Conservation (phyloP, 1,139 yeast species). For the Kodamaea anthophila region DNA sequence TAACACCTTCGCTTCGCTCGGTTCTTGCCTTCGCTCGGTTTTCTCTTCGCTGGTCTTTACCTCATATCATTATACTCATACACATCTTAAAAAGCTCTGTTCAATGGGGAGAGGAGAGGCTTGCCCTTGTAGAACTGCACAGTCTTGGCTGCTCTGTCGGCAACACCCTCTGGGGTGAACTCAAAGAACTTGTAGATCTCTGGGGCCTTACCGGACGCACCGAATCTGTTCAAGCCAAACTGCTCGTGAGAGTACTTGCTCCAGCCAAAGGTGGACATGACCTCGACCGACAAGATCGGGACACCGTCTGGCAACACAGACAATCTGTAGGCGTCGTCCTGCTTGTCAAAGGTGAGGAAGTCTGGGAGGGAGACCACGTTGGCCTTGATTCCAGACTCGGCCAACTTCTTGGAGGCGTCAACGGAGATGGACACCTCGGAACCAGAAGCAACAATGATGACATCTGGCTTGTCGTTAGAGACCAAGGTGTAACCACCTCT, state of each 20-base stretch:
- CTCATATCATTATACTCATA: constrained; percentile 1
- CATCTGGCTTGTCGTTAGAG: constrained; percentile 59
- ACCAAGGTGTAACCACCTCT: constrained; percentile 91
- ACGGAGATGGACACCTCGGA: constrained; percentile 87
- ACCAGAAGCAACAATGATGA: constrained; percentile 87
- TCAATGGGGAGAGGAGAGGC: constrained; percentile 67
- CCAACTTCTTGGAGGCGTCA: constrained; percentile 67
- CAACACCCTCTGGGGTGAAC: constrained; percentile 92
- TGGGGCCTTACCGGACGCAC: constrained; percentile 91
- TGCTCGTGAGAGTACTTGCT: constrained; percentile 93
- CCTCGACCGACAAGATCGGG: constrained; percentile 93
- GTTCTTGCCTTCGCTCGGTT: constrained; percentile 1
- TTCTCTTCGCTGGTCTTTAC: no score
- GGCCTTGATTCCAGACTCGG: constrained; percentile 61
- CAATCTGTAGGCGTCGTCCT: constrained; percentile 71
- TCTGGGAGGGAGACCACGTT: constrained; percentile 91
- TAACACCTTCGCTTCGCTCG: not conserved
- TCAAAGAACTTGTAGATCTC: constrained; percentile 81
- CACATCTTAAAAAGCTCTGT: constrained; percentile 56
- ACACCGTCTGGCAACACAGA: constrained; percentile 91
- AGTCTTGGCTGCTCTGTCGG: constrained; percentile 77
- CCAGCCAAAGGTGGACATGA: constrained; percentile 91
- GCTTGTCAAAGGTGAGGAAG: constrained; percentile 83
- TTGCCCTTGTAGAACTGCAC: constrained; percentile 80
- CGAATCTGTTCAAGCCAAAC: constrained; percentile 93